A percentile compares a stretch with the other conserved stretches of the same genome.
Conservation (phyloP, 371 early-diverging fungal species). For the Mortierella sp. region DNA sequence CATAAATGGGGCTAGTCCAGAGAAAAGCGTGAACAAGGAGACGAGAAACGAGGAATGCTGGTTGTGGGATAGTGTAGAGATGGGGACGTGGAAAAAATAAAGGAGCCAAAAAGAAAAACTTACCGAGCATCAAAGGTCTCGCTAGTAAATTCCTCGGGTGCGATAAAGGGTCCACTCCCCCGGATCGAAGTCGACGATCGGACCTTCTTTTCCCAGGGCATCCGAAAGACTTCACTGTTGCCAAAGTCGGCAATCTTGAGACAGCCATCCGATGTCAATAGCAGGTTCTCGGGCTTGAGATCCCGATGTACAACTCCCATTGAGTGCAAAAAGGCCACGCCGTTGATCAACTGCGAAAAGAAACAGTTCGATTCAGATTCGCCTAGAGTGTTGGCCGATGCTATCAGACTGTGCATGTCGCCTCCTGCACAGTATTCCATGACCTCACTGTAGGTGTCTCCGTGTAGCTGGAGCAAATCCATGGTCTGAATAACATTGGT, state of each 20-base stretch:
- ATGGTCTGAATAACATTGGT: slow-evolving; percentile 79
- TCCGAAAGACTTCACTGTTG: slow-evolving; percentile 66
- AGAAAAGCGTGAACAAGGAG: background rate
- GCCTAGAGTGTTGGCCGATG: slow-evolving; percentile 60
- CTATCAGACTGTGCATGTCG: slow-evolving; percentile 71
- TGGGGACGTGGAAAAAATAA: background rate
- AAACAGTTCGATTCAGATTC: slow-evolving; percentile 66
- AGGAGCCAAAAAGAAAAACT: background rate
- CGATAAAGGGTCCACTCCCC: slow-evolving; percentile 83
- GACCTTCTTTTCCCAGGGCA: slow-evolving; percentile 61
- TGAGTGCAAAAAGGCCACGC: slow-evolving; percentile 73
- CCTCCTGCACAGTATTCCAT: slow-evolving; percentile 83
- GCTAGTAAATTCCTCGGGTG: slow-evolving; percentile 74
- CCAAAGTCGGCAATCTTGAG: slow-evolving; percentile 95
- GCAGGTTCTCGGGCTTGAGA: slow-evolving; percentile 86
- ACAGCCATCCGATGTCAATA: slow-evolving; percentile 83
- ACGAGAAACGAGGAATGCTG: background rate
- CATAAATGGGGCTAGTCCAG: background rate
- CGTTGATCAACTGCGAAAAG: slow-evolving; percentile 77
- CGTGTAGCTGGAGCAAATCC: slow-evolving; percentile 76
- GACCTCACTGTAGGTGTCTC: slow-evolving; percentile 72
- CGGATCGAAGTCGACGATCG: slow-evolving; percentile 73
- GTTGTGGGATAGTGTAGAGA: background rate
- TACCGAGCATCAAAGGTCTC: slow-evolving; percentile 68
- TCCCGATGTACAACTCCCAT: slow-evolving; percentile 84